Base-by-base conservation (phyloP, 305 asterid genomes). In the Fraxinus velutina region DNA sequence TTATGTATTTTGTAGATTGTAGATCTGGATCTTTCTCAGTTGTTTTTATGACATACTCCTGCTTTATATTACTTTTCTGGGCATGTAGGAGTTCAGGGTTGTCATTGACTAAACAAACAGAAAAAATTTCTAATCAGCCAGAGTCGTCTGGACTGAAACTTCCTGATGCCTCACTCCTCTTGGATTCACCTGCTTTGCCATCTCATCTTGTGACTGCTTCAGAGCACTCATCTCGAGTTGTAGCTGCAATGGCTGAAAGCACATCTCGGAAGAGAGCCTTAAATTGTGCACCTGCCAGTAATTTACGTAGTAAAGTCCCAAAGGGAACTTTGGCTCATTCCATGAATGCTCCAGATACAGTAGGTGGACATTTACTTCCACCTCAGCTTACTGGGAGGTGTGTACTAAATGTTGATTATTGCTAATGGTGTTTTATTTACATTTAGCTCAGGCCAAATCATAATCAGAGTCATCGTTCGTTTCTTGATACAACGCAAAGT, bases 331-430 rank as follows among this genome's bases (percentile, higher is more conserved):
- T 92, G 87, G 92, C 91, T 64, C 93, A 87, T 83, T 78, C 90
- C 36, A 94, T 88, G 85, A 92, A 73, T 84, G 87, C 85, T 73
- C 97, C 95, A 6, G 97, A 93, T 57, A 92, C 97, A 78, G 90
- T 76, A 72, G 89, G 85, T 76, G 94, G 93, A 77, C 92, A 78
- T 83, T 85, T 95, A 9, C 83, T 92, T 85, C 98, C 98, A 36
- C 98, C 98, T 82, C 98, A 95, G 88, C 90, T 95, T 42, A 78
- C 90, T 4, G 98, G 98, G 85, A 92, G 98, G 98, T 93, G 62
- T 80, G 90, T 81, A 19, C 68, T 10, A 39, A 50, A 75, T 33
- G 2, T 75, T 44, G 37, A 1, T 73, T 55, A 13, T 50, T 32
- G 37, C 73, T 12, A 17, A 32, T 42, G 50, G 73, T 57, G 13